phyloP scores from a whole-genome alignment of 2,329 filamentous ascomycete genomes.

The Xylaria hypoxylon region DNA sequence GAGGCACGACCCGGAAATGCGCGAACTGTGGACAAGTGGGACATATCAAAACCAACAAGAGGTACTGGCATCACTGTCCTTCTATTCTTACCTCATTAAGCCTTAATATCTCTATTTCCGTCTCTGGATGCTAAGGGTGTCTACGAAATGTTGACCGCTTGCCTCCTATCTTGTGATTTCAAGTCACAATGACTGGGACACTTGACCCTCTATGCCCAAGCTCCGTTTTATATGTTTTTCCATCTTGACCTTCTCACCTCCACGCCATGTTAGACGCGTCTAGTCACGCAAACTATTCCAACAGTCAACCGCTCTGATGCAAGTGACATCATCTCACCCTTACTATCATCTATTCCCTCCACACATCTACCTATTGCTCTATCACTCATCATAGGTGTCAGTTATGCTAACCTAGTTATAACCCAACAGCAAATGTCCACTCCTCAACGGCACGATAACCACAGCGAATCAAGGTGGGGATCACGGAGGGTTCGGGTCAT shows the following conservation, averaged over 20 bases:
- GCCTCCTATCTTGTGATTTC: not conserved
- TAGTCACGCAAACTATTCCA: not conserved
- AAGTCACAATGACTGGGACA: not conserved
- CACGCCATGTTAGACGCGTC: not conserved
- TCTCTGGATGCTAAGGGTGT: not conserved
- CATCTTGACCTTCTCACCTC: not conserved
- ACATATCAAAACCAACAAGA: slow-evolving; percentile 99
- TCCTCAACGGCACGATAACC: slow-evolving; percentile 86
- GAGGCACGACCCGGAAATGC: slow-evolving; percentile 87
- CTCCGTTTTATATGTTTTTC: slow-evolving; percentile 5
- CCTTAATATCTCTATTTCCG: slow-evolving; percentile 36
- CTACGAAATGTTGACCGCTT: slow-evolving; percentile 13
- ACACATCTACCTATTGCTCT: slow-evolving; percentile 6
- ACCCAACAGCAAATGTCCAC: slow-evolving; percentile 70
- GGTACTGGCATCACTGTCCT: slow-evolving; percentile 68
- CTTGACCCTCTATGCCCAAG: slow-evolving; percentile 8
- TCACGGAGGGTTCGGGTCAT: slow-evolving; percentile 69
- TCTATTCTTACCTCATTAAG: slow-evolving; percentile 40
- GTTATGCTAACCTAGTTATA: slow-evolving; percentile 46
- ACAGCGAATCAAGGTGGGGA: slow-evolving; percentile 66
- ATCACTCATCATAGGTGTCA: slow-evolving; percentile 14
- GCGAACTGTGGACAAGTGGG: slow-evolving; percentile 97
- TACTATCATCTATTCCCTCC: not conserved
- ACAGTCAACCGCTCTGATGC: not conserved
- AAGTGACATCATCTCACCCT: not conserved